Evolutionary conservation across 2,329 filamentous ascomycete genomes (phyloP).

Genomic region (Fusarium sp.): DNA sequence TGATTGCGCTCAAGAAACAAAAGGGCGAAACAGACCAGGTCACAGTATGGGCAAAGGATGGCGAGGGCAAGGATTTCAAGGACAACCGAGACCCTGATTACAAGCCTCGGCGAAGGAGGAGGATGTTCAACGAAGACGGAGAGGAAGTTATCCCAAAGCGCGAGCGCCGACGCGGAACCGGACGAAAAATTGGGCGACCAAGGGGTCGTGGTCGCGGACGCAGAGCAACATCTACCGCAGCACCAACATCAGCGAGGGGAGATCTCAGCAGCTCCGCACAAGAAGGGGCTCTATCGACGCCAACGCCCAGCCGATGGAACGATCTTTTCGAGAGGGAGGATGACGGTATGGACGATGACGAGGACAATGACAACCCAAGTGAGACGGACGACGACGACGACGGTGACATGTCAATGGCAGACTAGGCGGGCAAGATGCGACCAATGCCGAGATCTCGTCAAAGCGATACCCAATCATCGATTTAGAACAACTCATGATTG

Average conservation of each 20-base stretch:
- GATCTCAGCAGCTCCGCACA: constrained; percentile 16
- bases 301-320: constrained; percentile 51
- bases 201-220: constrained; percentile 33
- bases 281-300: constrained; percentile 46
- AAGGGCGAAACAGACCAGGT: constrained; percentile 75
- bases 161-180: constrained; percentile 27
- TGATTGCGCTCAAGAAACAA: constrained; percentile 73
- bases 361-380: constrained; percentile 41
- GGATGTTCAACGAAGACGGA: constrained; percentile 43
- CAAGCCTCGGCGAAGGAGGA: constrained; percentile 48
- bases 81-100: constrained; percentile 57
- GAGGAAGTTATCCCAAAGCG: constrained; percentile 40
- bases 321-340: constrained; percentile 45
- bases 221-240: constrained; percentile 1
- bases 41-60: constrained; percentile 66
- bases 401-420: constrained; percentile 44
- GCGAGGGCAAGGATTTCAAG: constrained; percentile 55
- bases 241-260: constrained; percentile 22
- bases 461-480: not conserved
- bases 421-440: constrained; percentile 10
- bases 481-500: not conserved
- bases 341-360: constrained; percentile 43
- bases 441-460: not conserved
- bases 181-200: constrained; percentile 38
- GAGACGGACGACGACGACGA: constrained; percentile 45